These are phyloP conservation scores for Fusarium dlaminii DNA, from an alignment of 2,329 filamentous ascomycete genomes.

Conservation along the genomic window DNA sequence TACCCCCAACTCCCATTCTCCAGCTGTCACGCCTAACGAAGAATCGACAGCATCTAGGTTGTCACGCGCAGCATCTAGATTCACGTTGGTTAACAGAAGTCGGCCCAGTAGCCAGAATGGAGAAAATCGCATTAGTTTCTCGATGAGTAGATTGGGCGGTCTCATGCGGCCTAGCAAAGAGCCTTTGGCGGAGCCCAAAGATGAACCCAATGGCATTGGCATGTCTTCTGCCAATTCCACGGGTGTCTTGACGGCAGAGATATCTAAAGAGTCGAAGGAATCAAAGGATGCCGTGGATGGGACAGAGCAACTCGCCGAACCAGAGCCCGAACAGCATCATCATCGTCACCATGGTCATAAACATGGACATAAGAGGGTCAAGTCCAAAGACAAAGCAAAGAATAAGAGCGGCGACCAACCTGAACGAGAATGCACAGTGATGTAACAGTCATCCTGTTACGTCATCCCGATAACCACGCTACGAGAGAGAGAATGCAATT, in stretches of 20 bases:
- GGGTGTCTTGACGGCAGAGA: conserved; percentile 39
- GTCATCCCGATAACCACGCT: neutral
- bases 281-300: conserved; percentile 21
- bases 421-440: conserved; percentile 60
- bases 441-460: conserved; percentile 47
- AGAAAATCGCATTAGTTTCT: conserved; percentile 66
- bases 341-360: conserved; percentile 43
- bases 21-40: conserved; percentile 58
- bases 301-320: conserved; percentile 37
- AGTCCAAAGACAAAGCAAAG: conserved; percentile 53
- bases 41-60: conserved; percentile 64
- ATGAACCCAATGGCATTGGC: conserved; percentile 40
- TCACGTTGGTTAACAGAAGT: conserved; percentile 60
- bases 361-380: conserved; percentile 49
- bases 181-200: conserved; percentile 35
- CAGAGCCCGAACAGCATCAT: conserved; percentile 32
- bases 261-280: conserved; percentile 30
- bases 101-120: conserved; percentile 67
- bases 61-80: conserved; percentile 66
- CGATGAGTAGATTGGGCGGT: conserved; percentile 64
- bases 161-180: conserved; percentile 64
- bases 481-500: neutral
- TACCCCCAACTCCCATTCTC: conserved; percentile 51
- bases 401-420: conserved; percentile 50
- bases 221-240: conserved; percentile 42